A percentile compares a stretch with the other conserved stretches of the same genome.
phyloP scores from a whole-genome alignment of 345 rosid genomes.

The Citrus medica region DNA sequence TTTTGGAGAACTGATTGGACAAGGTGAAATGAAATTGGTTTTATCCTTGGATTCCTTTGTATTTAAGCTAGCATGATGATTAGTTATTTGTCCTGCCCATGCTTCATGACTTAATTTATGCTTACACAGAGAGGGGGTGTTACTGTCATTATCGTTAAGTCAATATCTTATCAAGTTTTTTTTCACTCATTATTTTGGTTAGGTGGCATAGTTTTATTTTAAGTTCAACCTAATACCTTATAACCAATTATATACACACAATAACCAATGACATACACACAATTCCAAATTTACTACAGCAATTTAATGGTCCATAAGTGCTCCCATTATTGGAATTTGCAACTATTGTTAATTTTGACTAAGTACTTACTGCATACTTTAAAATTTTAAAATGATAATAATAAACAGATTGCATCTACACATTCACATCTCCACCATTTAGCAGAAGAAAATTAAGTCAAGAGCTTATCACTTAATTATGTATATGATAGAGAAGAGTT shows the following conservation, averaged over 20 bases:
- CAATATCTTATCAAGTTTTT: neutral
- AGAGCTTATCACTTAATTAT: neutral
- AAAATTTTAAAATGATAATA: neutral
- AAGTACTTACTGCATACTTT: neutral
- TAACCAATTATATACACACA: neutral
- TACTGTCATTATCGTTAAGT: neutral
- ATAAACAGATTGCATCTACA: neutral
- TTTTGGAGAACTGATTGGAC: too few species aligned
- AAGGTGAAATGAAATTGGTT: too few species aligned
- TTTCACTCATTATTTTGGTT: neutral
- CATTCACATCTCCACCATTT: neutral
- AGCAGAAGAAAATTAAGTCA: neutral
- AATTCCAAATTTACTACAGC: neutral
- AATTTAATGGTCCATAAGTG: neutral
- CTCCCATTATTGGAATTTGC: neutral
- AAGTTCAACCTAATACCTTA: conserved; percentile 9
- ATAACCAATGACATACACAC: neutral
- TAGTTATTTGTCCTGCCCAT: neutral
- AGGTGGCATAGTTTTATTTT: conserved; percentile 1
- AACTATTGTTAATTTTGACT: conserved; percentile 6
- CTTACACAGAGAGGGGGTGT: neutral
- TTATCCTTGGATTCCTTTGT: neutral
- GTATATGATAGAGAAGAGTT: neutral
- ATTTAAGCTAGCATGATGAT: neutral
- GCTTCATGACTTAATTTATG: neutral